Conservation (phyloP, 208 protist genomes). For the Acanthamoeba castellanii region DNA sequence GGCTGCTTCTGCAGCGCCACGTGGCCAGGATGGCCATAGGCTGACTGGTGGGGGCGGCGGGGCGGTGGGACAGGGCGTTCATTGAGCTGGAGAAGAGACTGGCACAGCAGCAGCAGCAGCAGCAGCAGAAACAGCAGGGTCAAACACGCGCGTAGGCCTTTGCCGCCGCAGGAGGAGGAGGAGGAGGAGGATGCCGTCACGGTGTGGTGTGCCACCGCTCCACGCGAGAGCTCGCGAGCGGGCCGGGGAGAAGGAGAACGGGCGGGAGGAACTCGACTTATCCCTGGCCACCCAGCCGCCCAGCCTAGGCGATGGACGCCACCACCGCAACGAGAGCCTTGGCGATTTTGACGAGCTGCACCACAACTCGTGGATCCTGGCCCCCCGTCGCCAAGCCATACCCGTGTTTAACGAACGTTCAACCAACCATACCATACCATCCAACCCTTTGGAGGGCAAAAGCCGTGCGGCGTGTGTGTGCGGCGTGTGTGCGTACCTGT, state of each 20-base stretch:
- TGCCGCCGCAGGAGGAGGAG: not conserved
- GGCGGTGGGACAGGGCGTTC: not conserved
- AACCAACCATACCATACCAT: too few species aligned
- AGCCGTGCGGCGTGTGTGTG: too few species aligned
- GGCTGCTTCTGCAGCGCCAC: too few species aligned
- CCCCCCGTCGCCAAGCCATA: not conserved
- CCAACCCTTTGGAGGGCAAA: too few species aligned
- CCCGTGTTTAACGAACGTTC: too few species aligned
- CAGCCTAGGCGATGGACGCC: not conserved
- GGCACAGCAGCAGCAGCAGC: not conserved
- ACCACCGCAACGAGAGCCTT: not conserved
- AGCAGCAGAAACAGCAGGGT: not conserved
- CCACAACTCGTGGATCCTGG: not conserved
- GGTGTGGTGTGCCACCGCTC: too few species aligned
- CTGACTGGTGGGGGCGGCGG: not conserved
- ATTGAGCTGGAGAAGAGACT: not conserved
- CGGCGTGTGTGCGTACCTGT: not conserved
- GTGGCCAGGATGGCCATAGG: too few species aligned
- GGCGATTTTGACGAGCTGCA: slow-evolving; percentile 28
- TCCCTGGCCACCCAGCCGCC: too few species aligned
- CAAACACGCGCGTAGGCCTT: not conserved
- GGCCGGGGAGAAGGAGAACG: too few species aligned
- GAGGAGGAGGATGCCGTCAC: too few species aligned
- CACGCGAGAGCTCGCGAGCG: too few species aligned
- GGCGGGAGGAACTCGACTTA: too few species aligned